Evolutionary conservation across 2,329 filamentous ascomycete genomes (phyloP).

Genomic region (Diaporthe caulivora): DNA sequence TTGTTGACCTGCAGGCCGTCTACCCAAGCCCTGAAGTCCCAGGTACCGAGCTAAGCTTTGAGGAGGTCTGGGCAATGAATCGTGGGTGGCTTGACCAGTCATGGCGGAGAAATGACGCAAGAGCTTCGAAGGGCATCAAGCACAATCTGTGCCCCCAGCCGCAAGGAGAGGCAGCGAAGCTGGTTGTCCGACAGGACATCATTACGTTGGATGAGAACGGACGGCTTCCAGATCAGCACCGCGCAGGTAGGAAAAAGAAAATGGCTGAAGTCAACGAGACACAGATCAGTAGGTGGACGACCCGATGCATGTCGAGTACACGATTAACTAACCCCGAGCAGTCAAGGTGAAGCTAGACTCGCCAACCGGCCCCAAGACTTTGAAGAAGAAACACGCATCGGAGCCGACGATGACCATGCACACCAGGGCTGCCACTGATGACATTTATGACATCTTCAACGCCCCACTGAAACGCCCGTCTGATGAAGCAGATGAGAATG

Average conservation of each 20-base stretch:
- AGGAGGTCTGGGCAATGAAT: slow-evolving; percentile 86
- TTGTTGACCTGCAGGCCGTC: slow-evolving; percentile 85
- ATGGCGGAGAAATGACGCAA: slow-evolving; percentile 62
- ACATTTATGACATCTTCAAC: slow-evolving; percentile 98
- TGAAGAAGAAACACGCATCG: slow-evolving; percentile 74
- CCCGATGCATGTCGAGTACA: background rate
- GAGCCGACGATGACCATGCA: slow-evolving; percentile 99
- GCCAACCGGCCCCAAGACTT: slow-evolving; percentile 85
- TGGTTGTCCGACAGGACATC: slow-evolving; percentile 59
- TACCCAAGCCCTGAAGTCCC: slow-evolving; percentile 83
- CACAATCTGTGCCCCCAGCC: slow-evolving; percentile 47
- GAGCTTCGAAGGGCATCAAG: slow-evolving; percentile 40
- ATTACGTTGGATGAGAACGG: slow-evolving; percentile 72
- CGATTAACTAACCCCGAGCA: slow-evolving; percentile 54
- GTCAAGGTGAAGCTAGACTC: slow-evolving; percentile 96
- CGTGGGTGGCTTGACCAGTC: slow-evolving; percentile 75
- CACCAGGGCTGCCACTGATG: slow-evolving; percentile 93
- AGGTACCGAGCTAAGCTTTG: slow-evolving; percentile 86
- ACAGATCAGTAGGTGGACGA: slow-evolving; percentile 80
- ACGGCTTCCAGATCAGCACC: slow-evolving; percentile 57
- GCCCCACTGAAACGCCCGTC: slow-evolving; percentile 72
- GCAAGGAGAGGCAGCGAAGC: slow-evolving; percentile 50
- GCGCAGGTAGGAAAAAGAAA: slow-evolving; percentile 78
- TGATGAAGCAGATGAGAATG: slow-evolving; percentile 57
- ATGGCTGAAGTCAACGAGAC: slow-evolving; percentile 89